Evolutionary conservation across 106 monocot species (phyloP).

Genomic region (Hemerocallis citrina): DNA sequence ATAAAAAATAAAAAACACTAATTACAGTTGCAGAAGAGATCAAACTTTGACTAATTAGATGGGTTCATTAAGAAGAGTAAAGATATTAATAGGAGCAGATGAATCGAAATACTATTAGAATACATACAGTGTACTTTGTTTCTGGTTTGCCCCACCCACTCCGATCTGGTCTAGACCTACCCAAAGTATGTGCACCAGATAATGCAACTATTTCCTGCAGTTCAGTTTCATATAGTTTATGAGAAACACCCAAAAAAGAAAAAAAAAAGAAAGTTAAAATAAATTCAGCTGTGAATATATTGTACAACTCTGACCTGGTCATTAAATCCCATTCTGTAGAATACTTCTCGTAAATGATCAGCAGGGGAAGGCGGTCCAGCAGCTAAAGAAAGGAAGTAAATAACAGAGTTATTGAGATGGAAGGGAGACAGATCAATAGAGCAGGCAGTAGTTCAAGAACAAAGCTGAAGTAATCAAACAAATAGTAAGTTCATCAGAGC

Average conservation of each 20-base stretch:
- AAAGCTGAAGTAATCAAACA: no score
- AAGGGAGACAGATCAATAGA: neutral
- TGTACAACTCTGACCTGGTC: slow-evolving; percentile 55
- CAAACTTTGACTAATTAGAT: neutral
- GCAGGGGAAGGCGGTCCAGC: slow-evolving; percentile 93
- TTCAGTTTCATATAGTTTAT: neutral
- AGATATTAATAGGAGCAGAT: neutral
- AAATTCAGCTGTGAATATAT: neutral
- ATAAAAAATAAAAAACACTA: neutral
- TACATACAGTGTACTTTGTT: slow-evolving; percentile 90
- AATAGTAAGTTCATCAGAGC: no score
- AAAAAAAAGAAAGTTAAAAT: neutral
- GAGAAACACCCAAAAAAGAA: no score
- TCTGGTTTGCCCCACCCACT: slow-evolving; percentile 99
- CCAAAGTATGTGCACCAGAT: slow-evolving; percentile 96
- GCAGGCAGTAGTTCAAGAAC: no score
- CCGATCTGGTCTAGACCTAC: slow-evolving; percentile 91
- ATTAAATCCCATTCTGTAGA: slow-evolving; percentile 94
- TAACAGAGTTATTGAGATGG: neutral
- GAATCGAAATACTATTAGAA: neutral
- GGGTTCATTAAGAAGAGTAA: neutral
- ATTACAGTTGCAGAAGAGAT: neutral
- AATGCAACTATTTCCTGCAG: slow-evolving; percentile 92
- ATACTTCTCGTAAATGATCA: slow-evolving; percentile 80
- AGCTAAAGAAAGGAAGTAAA: slow-evolving; percentile 27